phyloP scores from a whole-genome alignment of 768 basidiomycete genomes.

The Galerina sulciceps region DNA sequence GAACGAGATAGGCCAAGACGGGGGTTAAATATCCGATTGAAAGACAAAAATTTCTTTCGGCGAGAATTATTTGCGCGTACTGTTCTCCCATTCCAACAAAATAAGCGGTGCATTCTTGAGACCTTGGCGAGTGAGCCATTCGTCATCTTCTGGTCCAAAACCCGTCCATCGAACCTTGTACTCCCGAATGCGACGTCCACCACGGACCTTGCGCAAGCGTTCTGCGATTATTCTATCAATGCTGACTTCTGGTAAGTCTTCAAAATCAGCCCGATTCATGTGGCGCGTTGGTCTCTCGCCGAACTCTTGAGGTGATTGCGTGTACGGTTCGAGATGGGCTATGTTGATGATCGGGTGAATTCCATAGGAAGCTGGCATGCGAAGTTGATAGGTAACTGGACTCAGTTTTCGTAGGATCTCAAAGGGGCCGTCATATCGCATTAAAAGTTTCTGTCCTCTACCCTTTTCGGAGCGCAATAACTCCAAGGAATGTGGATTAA shows the following conservation, averaged over 20 bases:
- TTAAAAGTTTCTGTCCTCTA: conserved; percentile 29
- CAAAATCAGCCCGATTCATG: neutral
- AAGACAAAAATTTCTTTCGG: neutral
- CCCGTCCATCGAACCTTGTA: conserved; percentile 25
- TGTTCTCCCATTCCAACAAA: neutral
- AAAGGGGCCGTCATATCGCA: conserved; percentile 34
- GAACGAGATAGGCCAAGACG: neutral
- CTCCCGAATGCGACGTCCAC: conserved; percentile 4
- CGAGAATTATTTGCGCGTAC: too few species aligned
- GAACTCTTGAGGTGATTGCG: conserved; percentile 20
- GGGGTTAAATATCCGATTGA: too few species aligned
- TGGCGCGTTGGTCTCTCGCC: conserved; percentile 7
- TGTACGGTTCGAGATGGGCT: conserved; percentile 31
- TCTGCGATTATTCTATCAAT: conserved; percentile 7
- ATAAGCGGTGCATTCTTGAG: conserved; percentile 19
- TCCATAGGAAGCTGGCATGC: conserved; percentile 29
- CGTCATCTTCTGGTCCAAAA: conserved; percentile 23
- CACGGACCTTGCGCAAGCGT: neutral
- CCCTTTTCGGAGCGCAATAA: conserved; percentile 23
- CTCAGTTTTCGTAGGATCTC: conserved; percentile 31
- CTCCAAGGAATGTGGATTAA: conserved; percentile 28
- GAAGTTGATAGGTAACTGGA: conserved; percentile 28
- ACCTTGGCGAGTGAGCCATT: conserved; percentile 23
- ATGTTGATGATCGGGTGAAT: conserved; percentile 38
- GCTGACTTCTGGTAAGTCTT: neutral